Evolutionary conservation across 192 early-diverging fungal genomes (phyloP).

Genomic region (Coemansia sp.): DNA sequence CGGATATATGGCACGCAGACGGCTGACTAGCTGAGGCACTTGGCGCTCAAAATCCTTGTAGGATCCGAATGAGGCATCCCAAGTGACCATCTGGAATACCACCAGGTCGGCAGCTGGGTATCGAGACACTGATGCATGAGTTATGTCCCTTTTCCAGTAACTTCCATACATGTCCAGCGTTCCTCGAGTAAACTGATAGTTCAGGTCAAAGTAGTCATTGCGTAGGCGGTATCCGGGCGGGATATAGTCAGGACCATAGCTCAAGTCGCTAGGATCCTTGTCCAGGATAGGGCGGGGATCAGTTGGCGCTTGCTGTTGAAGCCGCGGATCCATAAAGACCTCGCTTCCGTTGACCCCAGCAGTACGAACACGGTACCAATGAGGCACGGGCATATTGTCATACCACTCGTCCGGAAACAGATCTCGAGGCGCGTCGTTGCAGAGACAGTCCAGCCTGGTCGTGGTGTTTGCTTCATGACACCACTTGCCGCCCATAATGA

Average conservation of each 20-base stretch:
- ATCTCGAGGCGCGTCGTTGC: slow-evolving; percentile 46
- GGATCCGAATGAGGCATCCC: slow-evolving; percentile 30
- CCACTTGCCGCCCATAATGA: slow-evolving; percentile 31
- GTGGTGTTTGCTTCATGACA: slow-evolving; percentile 16
- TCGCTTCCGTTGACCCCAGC: slow-evolving; percentile 18
- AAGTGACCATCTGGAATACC: slow-evolving; percentile 37
- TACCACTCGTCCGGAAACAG: slow-evolving; percentile 43
- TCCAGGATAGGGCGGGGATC: slow-evolving; percentile 19
- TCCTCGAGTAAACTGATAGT: slow-evolving; percentile 44
- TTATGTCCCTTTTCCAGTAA: slow-evolving; percentile 42
- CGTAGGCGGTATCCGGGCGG: slow-evolving; percentile 23
- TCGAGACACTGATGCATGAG: neutral
- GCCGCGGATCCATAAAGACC: slow-evolving; percentile 16
- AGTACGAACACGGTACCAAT: slow-evolving; percentile 34
- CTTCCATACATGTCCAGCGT: slow-evolving; percentile 39
- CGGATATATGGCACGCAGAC: slow-evolving; percentile 25
- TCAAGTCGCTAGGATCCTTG: slow-evolving; percentile 16
- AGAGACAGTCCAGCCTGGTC: slow-evolving; percentile 31
- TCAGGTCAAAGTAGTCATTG: slow-evolving; percentile 33
- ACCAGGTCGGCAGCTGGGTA: slow-evolving; percentile 20
- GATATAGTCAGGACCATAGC: slow-evolving; percentile 18
- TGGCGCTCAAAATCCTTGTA: slow-evolving; percentile 12
- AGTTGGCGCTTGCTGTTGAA: neutral
- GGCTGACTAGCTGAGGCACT: slow-evolving; percentile 8
- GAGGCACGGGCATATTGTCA: slow-evolving; percentile 24